Percentiles rank a stretch among this genome's conserved stretches.
These are phyloP conservation scores for Asterochloris erici DNA, from an alignment of 139 green algal genomes.

Conservation along the genomic window DNA sequence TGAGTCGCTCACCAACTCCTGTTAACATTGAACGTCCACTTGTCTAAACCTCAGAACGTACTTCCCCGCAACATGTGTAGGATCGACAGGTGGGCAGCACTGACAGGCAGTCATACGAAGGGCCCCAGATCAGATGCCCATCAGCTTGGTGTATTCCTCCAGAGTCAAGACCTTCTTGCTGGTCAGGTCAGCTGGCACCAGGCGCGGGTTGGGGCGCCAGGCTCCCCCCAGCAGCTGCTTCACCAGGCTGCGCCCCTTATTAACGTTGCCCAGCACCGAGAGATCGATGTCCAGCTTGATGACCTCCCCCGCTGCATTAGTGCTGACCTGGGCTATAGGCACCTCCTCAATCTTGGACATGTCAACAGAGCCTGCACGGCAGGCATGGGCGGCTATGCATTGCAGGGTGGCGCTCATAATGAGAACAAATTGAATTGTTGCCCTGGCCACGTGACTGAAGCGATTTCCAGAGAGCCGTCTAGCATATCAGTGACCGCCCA, in stretches of 20 bases:
- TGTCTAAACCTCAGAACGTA: too few species aligned
- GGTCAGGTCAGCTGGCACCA: slow-evolving; percentile 8
- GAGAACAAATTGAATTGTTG: not conserved
- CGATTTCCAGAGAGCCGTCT: not conserved
- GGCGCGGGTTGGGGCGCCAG: not conserved
- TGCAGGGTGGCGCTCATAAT: not conserved
- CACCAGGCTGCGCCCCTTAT: not conserved
- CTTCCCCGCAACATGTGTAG: too few species aligned
- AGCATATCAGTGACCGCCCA: not conserved
- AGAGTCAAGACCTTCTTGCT: slow-evolving; percentile 11
- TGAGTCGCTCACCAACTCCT: too few species aligned
- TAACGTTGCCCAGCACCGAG: slow-evolving; percentile 3
- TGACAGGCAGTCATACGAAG: not conserved
- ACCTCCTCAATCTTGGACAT: not conserved
- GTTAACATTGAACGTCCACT: too few species aligned
- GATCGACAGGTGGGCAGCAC: too few species aligned
- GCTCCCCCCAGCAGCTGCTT: slow-evolving; percentile 20
- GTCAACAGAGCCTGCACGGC: not conserved
- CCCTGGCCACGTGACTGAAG: not conserved
- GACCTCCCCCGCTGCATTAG: slow-evolving; percentile 12
- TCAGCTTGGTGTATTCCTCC: slow-evolving; percentile 1
- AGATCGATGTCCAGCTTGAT: slow-evolving; percentile 28
- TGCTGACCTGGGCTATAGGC: not conserved
- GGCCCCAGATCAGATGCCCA: not conserved
- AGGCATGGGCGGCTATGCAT: not conserved